phyloP scores from a whole-genome alignment of 768 basidiomycete genomes.

The Paxillus ammoniavirescens region DNA sequence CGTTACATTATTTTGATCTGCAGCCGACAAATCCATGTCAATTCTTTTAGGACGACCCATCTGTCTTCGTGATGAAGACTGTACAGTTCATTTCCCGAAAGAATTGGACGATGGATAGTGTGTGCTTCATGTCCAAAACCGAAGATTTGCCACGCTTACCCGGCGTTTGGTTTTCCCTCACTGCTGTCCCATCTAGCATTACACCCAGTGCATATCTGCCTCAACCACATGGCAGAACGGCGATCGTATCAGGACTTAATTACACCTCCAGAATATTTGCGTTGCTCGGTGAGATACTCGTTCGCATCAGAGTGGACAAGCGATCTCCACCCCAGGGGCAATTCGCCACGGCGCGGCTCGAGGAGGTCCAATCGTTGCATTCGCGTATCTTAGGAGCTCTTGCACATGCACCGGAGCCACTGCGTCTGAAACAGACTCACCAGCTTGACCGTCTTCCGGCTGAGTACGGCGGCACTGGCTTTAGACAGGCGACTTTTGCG shows the following conservation, averaged over 20 bases:
- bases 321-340: slow-evolving; percentile 83
- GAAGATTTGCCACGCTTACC: slow-evolving; percentile 29
- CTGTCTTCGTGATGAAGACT: slow-evolving; percentile 86
- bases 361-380: slow-evolving; percentile 82
- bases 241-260: slow-evolving; percentile 83
- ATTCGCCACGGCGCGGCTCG: slow-evolving; percentile 79
- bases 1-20: slow-evolving; percentile 4
- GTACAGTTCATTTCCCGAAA: slow-evolving; percentile 84
- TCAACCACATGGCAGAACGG: slow-evolving; percentile 85
- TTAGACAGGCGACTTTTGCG: slow-evolving; percentile 79
- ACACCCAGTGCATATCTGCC: slow-evolving; percentile 81
- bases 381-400: slow-evolving; percentile 72
- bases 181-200: slow-evolving; percentile 47
- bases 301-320: slow-evolving; percentile 84
- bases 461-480: slow-evolving; percentile 69
- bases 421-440: slow-evolving; percentile 63
- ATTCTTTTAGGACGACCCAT: slow-evolving; percentile 83
- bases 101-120: slow-evolving; percentile 90
- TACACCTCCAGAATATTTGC: slow-evolving; percentile 86
- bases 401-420: slow-evolving; percentile 70
- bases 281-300: slow-evolving; percentile 80
- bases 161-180: slow-evolving; percentile 12
- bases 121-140: slow-evolving; percentile 33
- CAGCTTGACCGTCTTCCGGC: slow-evolving; percentile 48
- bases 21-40: slow-evolving; percentile 89